phyloP scores from a whole-genome alignment of 2,329 filamentous ascomycete species.

The Trichoderma sp. region DNA sequence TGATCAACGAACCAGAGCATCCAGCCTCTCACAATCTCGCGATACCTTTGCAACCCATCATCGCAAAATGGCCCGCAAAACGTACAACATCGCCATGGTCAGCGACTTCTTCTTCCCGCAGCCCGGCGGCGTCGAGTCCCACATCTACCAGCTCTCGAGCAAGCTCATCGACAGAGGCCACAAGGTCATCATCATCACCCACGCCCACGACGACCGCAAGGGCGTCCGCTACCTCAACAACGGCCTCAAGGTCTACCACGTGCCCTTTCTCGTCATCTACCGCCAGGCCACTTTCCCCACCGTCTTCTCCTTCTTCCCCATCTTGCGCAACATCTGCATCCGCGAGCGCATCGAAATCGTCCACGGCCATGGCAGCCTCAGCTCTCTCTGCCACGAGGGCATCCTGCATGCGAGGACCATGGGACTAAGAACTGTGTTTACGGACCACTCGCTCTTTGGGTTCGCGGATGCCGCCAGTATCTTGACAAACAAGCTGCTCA shows the following conservation, averaged over 20 bases:
- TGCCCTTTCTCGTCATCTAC: slow-evolving; percentile 95
- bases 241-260: slow-evolving; percentile 96
- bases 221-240: slow-evolving; percentile 96
- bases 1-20: background rate
- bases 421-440: slow-evolving; percentile 94
- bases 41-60: background rate
- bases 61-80: slow-evolving; percentile 52
- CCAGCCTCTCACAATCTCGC: background rate
- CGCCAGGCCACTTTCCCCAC: slow-evolving; percentile 92
- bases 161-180: slow-evolving; percentile 97
- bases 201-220: slow-evolving; percentile 87
- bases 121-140: slow-evolving; percentile 92
- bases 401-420: slow-evolving; percentile 95
- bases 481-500: slow-evolving; percentile 93
- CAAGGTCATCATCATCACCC: slow-evolving; percentile 97
- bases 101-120: slow-evolving; percentile 99
- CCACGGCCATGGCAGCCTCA: slow-evolving; percentile 93
- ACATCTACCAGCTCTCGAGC: slow-evolving; percentile 95
- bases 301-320: slow-evolving; percentile 96
- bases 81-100: slow-evolving; percentile 82
- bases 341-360: slow-evolving; percentile 96
- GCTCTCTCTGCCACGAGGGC: slow-evolving; percentile 90
- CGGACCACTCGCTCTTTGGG: slow-evolving; percentile 94
- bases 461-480: slow-evolving; percentile 97
- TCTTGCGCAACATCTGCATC: slow-evolving; percentile 95